Evolutionary conservation across 2,329 filamentous ascomycete genomes (phyloP).

Genomic region (Claviceps paspali): DNA sequence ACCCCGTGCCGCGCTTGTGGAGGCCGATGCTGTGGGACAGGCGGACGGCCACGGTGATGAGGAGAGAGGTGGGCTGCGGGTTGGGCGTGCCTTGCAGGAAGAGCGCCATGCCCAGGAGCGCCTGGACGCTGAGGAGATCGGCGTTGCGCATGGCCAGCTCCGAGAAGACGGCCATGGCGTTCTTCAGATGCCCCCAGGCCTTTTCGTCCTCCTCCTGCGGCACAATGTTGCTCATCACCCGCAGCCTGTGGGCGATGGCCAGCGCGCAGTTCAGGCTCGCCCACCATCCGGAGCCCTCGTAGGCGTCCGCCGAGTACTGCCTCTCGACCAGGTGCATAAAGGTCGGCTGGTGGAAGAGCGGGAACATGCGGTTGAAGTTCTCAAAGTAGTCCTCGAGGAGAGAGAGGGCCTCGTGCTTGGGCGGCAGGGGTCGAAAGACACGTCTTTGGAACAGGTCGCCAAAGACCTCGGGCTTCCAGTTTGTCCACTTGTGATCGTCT

Average conservation of each 20-base stretch:
- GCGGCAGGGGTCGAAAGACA: constrained; percentile 68
- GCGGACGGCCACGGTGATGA: constrained; percentile 80
- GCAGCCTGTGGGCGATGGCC: constrained; percentile 81
- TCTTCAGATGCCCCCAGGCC: constrained; percentile 92
- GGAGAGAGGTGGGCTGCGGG: constrained; percentile 81
- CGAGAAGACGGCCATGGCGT: constrained; percentile 82
- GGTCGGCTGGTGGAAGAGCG: constrained; percentile 90
- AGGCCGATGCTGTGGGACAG: constrained; percentile 88
- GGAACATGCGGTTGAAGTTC: constrained; percentile 99
- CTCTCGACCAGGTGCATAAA: constrained; percentile 96
- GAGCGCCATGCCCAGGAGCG: constrained; percentile 78
- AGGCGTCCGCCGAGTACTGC: constrained; percentile 85
- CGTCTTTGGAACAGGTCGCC: constrained; percentile 77
- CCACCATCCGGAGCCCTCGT: constrained; percentile 96
- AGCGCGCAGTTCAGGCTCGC: constrained; percentile 87
- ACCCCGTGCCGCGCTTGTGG: constrained; percentile 83
- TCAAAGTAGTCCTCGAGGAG: constrained; percentile 90
- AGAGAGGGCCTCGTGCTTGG: constrained; percentile 75
- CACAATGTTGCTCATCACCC: constrained; percentile 90
- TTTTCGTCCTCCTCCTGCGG: constrained; percentile 85
- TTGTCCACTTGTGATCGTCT: constrained; percentile 88
- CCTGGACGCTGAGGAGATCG: constrained; percentile 87
- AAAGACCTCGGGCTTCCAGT: constrained; percentile 98
- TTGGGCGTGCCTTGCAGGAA: constrained; percentile 96
- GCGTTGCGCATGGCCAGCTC: constrained; percentile 94